phyloP scores from a whole-genome alignment of 345 rosid species.

The Anacardium occidentale region DNA sequence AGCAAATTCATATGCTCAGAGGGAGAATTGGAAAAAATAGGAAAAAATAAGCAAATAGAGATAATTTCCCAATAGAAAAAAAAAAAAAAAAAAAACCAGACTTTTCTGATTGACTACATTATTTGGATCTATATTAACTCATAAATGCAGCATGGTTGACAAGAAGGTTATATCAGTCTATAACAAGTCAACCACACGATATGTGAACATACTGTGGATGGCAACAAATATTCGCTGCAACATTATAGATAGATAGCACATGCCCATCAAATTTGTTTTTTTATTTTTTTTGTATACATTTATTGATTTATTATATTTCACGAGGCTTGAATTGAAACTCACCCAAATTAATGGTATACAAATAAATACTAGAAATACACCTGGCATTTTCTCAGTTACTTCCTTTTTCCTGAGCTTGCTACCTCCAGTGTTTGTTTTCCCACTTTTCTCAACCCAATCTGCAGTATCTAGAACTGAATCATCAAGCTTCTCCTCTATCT shows the following conservation, averaged over 20 bases:
- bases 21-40: not conserved
- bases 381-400: conserved; percentile 29
- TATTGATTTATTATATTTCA: not conserved
- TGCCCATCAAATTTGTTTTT: not conserved
- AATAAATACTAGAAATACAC: conserved; percentile 15
- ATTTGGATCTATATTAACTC: not conserved
- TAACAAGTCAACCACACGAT: not conserved
- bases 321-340: not conserved
- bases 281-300: not conserved
- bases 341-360: not conserved
- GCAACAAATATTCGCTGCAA: too few relatives aligned
- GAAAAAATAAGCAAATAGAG: not conserved
- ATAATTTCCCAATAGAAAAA: not conserved
- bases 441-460: conserved; percentile 25
- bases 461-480: conserved; percentile 22
- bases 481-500: conserved; percentile 39
- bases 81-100: not conserved
- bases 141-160: not conserved
- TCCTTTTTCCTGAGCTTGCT: conserved; percentile 29
- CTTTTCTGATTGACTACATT: not conserved
- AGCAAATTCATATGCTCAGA: not conserved
- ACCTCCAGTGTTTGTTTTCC: conserved; percentile 24
- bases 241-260: not conserved
- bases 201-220: not conserved
- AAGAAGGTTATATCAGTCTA: not conserved